These are phyloP conservation scores for Lyophyllum atratum DNA, from an alignment of 768 basidiomycete genomes.

Conservation along the genomic window DNA sequence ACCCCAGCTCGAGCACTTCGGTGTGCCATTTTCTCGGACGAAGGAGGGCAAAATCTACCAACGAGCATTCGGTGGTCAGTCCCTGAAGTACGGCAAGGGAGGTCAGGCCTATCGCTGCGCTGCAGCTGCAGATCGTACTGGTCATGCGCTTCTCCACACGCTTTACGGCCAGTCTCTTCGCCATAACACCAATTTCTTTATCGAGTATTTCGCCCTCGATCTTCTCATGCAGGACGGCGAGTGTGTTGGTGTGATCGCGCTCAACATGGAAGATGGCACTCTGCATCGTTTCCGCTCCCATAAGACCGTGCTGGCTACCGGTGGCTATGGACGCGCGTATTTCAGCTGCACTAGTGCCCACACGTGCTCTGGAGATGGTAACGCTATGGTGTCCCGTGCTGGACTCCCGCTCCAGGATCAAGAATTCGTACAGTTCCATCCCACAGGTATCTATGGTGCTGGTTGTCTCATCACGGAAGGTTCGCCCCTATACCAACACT, in stretches of 20 bases:
- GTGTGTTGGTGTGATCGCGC: slow-evolving; percentile 98
- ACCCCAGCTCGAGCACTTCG: slow-evolving; percentile 91
- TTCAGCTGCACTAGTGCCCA: slow-evolving; percentile 99
- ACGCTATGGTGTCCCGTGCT: slow-evolving; percentile 97
- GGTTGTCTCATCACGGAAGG: slow-evolving; percentile 99
- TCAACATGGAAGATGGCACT: slow-evolving; percentile 99
- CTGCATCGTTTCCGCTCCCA: slow-evolving; percentile 98
- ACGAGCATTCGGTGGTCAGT: slow-evolving; percentile 98
- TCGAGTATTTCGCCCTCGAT: slow-evolving; percentile 99
- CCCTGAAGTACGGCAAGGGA: slow-evolving; percentile 94
- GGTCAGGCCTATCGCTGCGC: slow-evolving; percentile 99
- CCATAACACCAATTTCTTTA: slow-evolving; percentile 99
- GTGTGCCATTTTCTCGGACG: slow-evolving; percentile 97
- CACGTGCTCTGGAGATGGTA: slow-evolving; percentile 98
- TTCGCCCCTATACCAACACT: slow-evolving; percentile 27
- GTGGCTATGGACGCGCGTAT: slow-evolving; percentile 97
- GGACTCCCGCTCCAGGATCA: slow-evolving; percentile 95
- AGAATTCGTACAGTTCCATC: slow-evolving; percentile 99
- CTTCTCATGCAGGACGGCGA: slow-evolving; percentile 98
- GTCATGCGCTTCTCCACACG: slow-evolving; percentile 97
- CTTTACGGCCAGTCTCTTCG: slow-evolving; percentile 98
- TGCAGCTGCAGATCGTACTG: slow-evolving; percentile 97
- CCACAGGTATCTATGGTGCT: slow-evolving; percentile 98
- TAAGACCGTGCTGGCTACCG: slow-evolving; percentile 97
- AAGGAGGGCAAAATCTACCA: slow-evolving; percentile 99